Evolutionary conservation across 2,329 filamentous ascomycete genomes (phyloP).

Genomic region (Macrophomina pseudophaseolina): DNA sequence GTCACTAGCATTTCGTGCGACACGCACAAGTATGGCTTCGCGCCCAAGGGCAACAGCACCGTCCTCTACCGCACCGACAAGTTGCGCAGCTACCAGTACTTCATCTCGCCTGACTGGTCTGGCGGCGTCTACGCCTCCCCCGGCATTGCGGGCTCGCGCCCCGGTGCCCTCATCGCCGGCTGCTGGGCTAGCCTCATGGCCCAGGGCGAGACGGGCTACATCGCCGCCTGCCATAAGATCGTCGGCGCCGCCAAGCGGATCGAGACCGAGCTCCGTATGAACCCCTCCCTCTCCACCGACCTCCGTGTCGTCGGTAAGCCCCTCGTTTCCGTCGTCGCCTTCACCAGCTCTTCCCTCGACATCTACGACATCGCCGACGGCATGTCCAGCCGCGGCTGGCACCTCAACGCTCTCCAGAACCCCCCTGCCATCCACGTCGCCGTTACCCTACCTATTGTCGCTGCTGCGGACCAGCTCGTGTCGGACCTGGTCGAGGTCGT

Average conservation of each 20-base stretch:
- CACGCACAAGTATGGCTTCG: slow-evolving; percentile 99
- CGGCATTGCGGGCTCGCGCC: slow-evolving; percentile 86
- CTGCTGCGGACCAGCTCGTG: slow-evolving; percentile 79
- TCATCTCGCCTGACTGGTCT: slow-evolving; percentile 91
- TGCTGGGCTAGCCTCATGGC: slow-evolving; percentile 94
- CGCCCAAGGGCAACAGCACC: slow-evolving; percentile 95
- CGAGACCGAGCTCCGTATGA: slow-evolving; percentile 70
- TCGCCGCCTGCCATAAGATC: slow-evolving; percentile 84
- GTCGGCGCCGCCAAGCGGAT: slow-evolving; percentile 87
- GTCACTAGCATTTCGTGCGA: slow-evolving; percentile 96
- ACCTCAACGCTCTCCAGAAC: slow-evolving; percentile 90
- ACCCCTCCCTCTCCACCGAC: slow-evolving; percentile 71
- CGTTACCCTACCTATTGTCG: slow-evolving; percentile 84
- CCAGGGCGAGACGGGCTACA: slow-evolving; percentile 85
- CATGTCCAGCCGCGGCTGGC: slow-evolving; percentile 86
- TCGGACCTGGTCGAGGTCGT: slow-evolving; percentile 67
- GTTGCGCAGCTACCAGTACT: slow-evolving; percentile 91
- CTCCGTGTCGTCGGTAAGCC: slow-evolving; percentile 83
- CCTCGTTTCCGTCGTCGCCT: slow-evolving; percentile 88
- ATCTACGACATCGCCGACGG: slow-evolving; percentile 94
- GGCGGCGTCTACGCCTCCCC: slow-evolving; percentile 96
- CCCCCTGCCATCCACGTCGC: slow-evolving; percentile 93
- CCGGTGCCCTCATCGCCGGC: slow-evolving; percentile 90
- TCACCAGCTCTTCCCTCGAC: slow-evolving; percentile 80
- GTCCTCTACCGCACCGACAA: slow-evolving; percentile 83